Evolutionary conservation across 345 rosid species (phyloP), one percentile per base, ranked within the genome.

Genomic region (Rhodamnia rubescens): DNA sequence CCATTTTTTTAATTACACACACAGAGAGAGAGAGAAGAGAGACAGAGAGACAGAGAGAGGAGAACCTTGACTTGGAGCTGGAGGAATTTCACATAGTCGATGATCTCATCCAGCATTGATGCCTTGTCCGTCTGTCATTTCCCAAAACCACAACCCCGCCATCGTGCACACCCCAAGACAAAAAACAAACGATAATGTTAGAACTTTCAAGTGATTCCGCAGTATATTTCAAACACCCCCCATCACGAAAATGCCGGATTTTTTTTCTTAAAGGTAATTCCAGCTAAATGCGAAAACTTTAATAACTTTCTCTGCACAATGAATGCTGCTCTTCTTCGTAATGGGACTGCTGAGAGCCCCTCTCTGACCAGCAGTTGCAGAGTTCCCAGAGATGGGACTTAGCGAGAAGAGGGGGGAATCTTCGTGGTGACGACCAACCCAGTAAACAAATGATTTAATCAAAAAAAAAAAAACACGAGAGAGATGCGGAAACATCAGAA

Each of bases 51-150:
- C n/a, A n/a, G n/a, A n/a, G n/a, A n/a, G n/a, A n/a, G n/a, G n/a
- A n/a, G 84, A 86, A 97, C 99, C 95, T 96, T 97, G 93, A 97
- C 98, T 96, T 97, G 99, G 83, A 97, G 98, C 94, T 96, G 99
- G 84, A 97, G 96, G 93, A 97, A 97, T 86, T 96, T 96, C 84
- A 97, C 99, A 88, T 97, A 97, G 88, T 97, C 99, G 88, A 97
- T 94, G 89, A 97, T 97, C 96, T 97, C 99, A 88, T 97, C 98
- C 11, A 97, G 94, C 99, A 96, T 97, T 50, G 99, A 96, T 87
- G 99, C 99, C 89, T 96, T 97, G 91, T 97, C 99, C 52, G 99
- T 93, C 99, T 97, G 95, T 91, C 92, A 91, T 89, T 91, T 89
- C 91, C 87, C 61, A 74, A 74, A n/a, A 2, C 53, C 49, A 53